Base-by-base conservation (phyloP, 2,329 filamentous ascomycete species). In the Xylariaceae sp. region DNA sequence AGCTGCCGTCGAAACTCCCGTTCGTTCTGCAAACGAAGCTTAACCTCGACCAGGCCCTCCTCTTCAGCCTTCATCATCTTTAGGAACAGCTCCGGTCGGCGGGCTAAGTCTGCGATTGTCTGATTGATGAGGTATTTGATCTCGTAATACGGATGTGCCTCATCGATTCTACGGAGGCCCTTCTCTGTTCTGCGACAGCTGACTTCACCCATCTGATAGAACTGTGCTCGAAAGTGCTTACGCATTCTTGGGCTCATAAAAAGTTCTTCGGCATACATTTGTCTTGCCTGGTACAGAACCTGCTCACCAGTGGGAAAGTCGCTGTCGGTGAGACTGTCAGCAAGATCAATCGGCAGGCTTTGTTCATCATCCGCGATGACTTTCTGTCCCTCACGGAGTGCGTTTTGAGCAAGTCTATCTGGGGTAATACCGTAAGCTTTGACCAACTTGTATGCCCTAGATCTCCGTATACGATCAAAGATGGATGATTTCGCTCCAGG, bases 31-130 rank as follows among this genome's bases (percentile, higher is more conserved):
- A 97, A 82, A 11, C 82, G 83, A 15, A 97, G 83, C 62, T 84
- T 86, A 49, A 99, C 90, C 54, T 96, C 91, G 11, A 99, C 82
- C 1, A 99, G 78, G 2, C 93, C 92, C 70, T 99, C 94, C 65
- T 94, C 89, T 71, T 99, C 94, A 1, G 94, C 94, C 70, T 92
- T 95, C 72, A 97, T 85, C 94, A 99, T 99, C 74, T 95, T 93
- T 50, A 99, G 77, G 70, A 94, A 99, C 21, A 96, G 79, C 60
- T 97, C 92, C 1, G 94, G 94, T 47, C 89, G 86, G 46, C 86
- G 84, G 2, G 91, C 88, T 54, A 97, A 83, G 61, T 94, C 89
- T 35, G 79, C 78, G 57, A 97, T 88, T 6, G 90, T 89, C 72
- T 97, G 92, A 64, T 94, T 92, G 60, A 91, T 86, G 16, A 99